Evolutionary conservation across 257 asterid genomes (phyloP), one percentile per base, ranked within the genome.

Genomic region (Lycium ferocissimum): DNA sequence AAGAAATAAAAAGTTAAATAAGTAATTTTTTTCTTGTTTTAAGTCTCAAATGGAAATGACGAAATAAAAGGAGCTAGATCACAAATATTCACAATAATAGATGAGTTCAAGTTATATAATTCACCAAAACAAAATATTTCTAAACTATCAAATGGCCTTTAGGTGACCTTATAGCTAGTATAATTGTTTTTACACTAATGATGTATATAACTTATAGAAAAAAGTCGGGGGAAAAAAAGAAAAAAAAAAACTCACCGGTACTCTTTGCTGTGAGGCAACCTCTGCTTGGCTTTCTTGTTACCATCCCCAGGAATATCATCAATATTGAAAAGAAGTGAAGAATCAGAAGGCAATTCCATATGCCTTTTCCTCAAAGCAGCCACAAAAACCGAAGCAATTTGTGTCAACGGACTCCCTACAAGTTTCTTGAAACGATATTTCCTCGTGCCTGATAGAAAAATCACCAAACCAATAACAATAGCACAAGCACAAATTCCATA

Each of bases 401-500:
- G 97, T 49, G 97, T 93, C 47, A 93, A 87, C 6, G 97, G 97
- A 86, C 97, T 93, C 2, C 97, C 95, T 15, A 87, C 89, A 1
- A 93, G 97, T 85, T 93, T 93, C 92, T 90, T 92, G 84, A 93
- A 92, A 7, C 97, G 92, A 89, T 93, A 93, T 79, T 91, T 85
- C 59, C 51, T 89, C 0, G 97, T 93, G 3, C 98, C 99, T 0
- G 89, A 47, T 80, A 94, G 9, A 89, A 95, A 94, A 9, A 94
- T 75, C 33, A 83, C 35, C 86, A 92, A 69, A 1, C 97, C 97
- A 0, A 86, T 53, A 2, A 94, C 85, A 57, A 95, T 93, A 7
- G 94, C 94, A 84, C 94, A 92, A 0, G 94, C 98, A 63, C 98
- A 95, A 9, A 94, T 92, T 53, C 99, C 98, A 76, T 95, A 95